These are phyloP conservation scores for Dentiscutata heterogama DNA, from an alignment of 371 early-diverging fungal species.

Conservation along the genomic window DNA sequence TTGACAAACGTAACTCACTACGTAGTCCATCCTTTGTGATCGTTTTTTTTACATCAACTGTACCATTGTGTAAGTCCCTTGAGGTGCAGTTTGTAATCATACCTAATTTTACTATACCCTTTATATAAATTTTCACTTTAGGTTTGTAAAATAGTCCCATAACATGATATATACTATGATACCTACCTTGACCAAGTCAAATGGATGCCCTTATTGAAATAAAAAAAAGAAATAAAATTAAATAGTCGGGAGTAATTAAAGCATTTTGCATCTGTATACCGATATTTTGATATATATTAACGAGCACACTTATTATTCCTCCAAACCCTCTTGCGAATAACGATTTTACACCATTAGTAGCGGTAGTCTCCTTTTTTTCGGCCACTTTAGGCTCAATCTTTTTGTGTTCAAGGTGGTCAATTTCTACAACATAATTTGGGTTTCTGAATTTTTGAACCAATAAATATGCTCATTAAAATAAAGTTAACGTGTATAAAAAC, in stretches of 20 bases:
- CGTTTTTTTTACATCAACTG: constrained; percentile 90
- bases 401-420: too few species aligned
- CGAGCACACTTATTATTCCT: constrained; percentile 74
- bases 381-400: too few species aligned
- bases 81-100: constrained; percentile 90
- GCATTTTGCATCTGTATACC: too few species aligned
- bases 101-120: constrained; percentile 59
- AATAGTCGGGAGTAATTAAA: not conserved
- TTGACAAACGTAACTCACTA: constrained; percentile 57
- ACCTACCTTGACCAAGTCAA: constrained; percentile 82
- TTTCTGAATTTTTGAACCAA: too few species aligned
- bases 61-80: constrained; percentile 86
- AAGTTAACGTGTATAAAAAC: too few species aligned
- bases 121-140: not conserved
- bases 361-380: constrained; percentile 8
- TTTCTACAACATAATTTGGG: too few species aligned
- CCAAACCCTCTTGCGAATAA: constrained; percentile 96
- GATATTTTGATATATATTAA: constrained; percentile 52
- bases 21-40: constrained; percentile 88
- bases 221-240: not conserved
- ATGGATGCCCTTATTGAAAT: constrained; percentile 77
- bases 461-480: too few species aligned
- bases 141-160: not conserved
- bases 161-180: too few species aligned
- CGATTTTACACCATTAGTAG: constrained; percentile 73